phyloP scores from a whole-genome alignment of 331 rosid species.

The Pyrus hybrid region DNA sequence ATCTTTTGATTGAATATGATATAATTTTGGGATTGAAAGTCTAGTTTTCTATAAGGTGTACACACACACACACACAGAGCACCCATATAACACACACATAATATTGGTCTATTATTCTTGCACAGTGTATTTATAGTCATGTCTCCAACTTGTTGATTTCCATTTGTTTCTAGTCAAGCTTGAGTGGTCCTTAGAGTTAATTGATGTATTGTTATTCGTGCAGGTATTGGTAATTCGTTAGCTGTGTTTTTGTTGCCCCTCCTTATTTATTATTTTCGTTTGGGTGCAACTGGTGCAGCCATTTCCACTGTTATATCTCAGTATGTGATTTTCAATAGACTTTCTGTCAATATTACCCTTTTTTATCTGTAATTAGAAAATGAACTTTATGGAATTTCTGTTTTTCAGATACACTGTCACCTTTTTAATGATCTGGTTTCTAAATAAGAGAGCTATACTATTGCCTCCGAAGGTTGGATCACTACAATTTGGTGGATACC shows the following conservation, averaged over 20 bases:
- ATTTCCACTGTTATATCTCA: slow-evolving; percentile 86
- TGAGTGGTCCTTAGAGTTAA: slow-evolving; percentile 11
- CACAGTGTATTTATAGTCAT: background rate
- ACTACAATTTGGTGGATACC: slow-evolving; percentile 77
- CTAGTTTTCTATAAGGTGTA: background rate
- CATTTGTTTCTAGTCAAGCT: slow-evolving; percentile 1
- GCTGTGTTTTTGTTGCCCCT: slow-evolving; percentile 72
- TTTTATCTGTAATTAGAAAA: slow-evolving; percentile 8
- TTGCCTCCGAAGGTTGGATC: slow-evolving; percentile 83
- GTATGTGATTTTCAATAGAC: slow-evolving; percentile 40
- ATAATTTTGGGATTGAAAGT: background rate
- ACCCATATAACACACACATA: background rate
- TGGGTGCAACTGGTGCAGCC: slow-evolving; percentile 94
- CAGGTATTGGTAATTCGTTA: slow-evolving; percentile 83
- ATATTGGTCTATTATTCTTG: background rate
- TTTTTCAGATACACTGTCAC: slow-evolving; percentile 74
- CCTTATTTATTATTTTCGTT: slow-evolving; percentile 60
- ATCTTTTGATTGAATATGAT: background rate
- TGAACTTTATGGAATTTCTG: slow-evolving; percentile 8
- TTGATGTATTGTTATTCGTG: slow-evolving; percentile 19
- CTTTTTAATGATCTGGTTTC: slow-evolving; percentile 68
- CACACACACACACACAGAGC: background rate
- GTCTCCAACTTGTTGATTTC: background rate
- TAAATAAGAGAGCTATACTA: slow-evolving; percentile 61
- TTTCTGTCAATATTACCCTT: background rate